Percentiles rank a stretch among this genome's conserved stretches.
Evolutionary conservation across 192 early-diverging fungal genomes (phyloP).

Genomic region (Lobosporangium transversale): DNA sequence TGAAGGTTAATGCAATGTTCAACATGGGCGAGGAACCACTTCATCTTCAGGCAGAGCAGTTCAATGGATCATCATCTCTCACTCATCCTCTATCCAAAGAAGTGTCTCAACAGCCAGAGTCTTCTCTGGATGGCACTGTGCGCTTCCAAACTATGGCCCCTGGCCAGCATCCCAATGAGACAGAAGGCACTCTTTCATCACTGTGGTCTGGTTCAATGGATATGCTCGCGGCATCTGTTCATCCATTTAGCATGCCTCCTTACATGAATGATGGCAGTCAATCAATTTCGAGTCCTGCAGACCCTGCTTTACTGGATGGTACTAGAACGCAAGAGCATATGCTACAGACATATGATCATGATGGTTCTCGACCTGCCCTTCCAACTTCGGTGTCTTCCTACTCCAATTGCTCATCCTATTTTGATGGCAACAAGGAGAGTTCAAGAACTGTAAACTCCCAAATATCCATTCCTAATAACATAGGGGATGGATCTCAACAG

Average conservation of each 20-base stretch:
- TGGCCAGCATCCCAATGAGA: conserved; percentile 46
- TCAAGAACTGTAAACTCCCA: background rate
- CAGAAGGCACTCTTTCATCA: conserved; percentile 35
- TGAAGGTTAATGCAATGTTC: conserved; percentile 34
- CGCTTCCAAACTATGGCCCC: conserved; percentile 13
- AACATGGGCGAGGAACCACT: conserved; percentile 20
- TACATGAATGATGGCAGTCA: conserved; percentile 4
- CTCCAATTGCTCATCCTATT: conserved; percentile 8
- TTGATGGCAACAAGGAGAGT: background rate
- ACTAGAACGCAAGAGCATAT: conserved; percentile 12
- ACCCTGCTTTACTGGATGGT: conserved; percentile 17
- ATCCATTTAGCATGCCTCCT: conserved; percentile 26
- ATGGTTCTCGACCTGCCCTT: background rate
- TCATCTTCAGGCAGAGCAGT: conserved; percentile 20
- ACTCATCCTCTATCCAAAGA: conserved; percentile 22
- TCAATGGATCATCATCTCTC: background rate
- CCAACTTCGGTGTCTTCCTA: conserved; percentile 20
- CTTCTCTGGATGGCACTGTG: background rate
- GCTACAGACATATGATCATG: conserved; percentile 18
- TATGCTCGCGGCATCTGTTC: conserved; percentile 35
- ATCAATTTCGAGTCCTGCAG: conserved; percentile 1
- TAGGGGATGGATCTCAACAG: conserved; percentile 3
- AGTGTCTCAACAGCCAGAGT: background rate
- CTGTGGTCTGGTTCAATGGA: conserved; percentile 32
- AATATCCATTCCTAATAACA: background rate